Percentiles rank a stretch among this genome's conserved stretches.
Evolutionary conservation across 345 rosid species (phyloP).

Genomic region (Populus pruinosa): DNA sequence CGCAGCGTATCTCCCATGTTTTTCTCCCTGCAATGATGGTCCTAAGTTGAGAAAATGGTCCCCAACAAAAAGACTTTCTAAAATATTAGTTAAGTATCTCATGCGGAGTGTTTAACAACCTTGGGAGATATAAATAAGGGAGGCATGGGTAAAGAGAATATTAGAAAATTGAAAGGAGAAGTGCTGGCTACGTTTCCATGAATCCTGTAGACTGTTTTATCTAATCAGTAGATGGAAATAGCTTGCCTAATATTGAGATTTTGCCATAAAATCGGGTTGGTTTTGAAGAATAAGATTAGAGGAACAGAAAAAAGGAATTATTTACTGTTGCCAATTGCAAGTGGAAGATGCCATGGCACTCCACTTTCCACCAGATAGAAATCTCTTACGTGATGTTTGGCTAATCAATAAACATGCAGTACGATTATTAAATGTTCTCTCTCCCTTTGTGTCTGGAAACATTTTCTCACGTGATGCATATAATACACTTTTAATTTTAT

Average conservation of each 20-base stretch:
- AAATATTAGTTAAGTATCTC: neutral
- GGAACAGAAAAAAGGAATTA: constrained; percentile 6
- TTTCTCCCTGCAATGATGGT: constrained; percentile 7
- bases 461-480: neutral
- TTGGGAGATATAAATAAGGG: constrained; percentile 35
- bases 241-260: neutral
- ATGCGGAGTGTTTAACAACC: constrained; percentile 13
- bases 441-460: neutral
- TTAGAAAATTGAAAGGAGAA: constrained; percentile 16
- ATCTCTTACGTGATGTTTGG: neutral
- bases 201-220: constrained; percentile 8
- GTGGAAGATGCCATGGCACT: constrained; percentile 31
- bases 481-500: too few relatives aligned
- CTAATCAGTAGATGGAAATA: constrained; percentile 31
- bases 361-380: constrained; percentile 13
- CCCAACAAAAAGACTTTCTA: constrained; percentile 3
- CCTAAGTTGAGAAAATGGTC: constrained; percentile 11
- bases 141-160: constrained; percentile 15
- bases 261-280: neutral
- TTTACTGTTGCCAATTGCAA: neutral
- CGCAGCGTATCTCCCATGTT: constrained; percentile 58
- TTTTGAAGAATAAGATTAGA: neutral
- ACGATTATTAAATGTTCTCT: neutral
- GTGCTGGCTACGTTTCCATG: constrained; percentile 24
- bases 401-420: neutral